Evolutionary conservation across 2,329 filamentous ascomycete species (phyloP), one percentile per base, ranked within the genome.

Genomic region (Clonostachys sp.): DNA sequence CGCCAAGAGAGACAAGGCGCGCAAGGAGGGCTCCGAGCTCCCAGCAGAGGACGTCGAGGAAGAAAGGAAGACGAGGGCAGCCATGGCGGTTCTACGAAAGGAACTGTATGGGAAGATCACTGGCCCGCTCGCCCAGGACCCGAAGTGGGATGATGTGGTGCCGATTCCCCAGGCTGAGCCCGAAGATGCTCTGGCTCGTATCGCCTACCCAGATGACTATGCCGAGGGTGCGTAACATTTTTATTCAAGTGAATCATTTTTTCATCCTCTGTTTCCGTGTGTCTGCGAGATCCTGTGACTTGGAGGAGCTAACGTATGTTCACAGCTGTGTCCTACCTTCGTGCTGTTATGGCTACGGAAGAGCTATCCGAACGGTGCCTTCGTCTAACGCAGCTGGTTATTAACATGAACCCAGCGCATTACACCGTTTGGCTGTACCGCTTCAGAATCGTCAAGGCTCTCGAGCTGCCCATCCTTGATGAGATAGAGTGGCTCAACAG

Each of bases 371-470:
- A 85, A 18, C 81, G 94, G 43, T 87, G 84, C 35, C 77, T 99
- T 41, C 78, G 75, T 34, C 80, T 99, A 52, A 99, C 94, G 5
- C 86, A 91, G 62, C 84, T 92, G 66, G 84, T 99, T 61, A 97
- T 99, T 62, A 75, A 77, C 50, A 84, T 96, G 79, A 99, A 99
- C 67, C 89, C 94, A 14, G 91, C 94, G 1, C 94, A 99, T 72
- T 99, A 99, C 72, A 99, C 94, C 14, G 92, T 97, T 51, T 99
- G 94, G 94, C 82, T 97, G 18, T 99, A 95, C 74, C 87, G 94
- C 51, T 90, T 91, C 56, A 83, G 86, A 60, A 87, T 86, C 46
- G 70, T 97, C 44, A 79, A 86, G 53, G 75, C 81, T 4, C 74
- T 95, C 24, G 66, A 79, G 43, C 76, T 85, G 43, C 72, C 84